phyloP scores from a whole-genome alignment of 2,329 filamentous ascomycete species.

The Ceratocystis variospora region DNA sequence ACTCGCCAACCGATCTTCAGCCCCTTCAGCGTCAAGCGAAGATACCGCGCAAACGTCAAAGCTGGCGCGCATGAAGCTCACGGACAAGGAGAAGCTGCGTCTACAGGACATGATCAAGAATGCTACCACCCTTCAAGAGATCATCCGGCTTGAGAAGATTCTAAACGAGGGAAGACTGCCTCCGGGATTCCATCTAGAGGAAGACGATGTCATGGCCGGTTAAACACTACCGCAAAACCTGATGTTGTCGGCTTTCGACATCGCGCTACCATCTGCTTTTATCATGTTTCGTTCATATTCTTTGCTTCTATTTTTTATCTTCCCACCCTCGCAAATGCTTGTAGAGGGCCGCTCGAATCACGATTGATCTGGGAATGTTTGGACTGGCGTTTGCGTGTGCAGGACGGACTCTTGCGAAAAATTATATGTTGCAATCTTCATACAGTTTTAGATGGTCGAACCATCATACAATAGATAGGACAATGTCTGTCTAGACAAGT shows the following conservation, averaged over 20 bases:
- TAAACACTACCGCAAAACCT: constrained; percentile 25
- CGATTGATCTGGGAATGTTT: constrained; percentile 4
- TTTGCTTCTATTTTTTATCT: constrained; percentile 8
- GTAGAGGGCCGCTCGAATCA: neutral
- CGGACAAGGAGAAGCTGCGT: constrained; percentile 72
- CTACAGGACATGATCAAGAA: constrained; percentile 79
- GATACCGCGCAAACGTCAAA: constrained; percentile 33
- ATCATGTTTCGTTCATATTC: constrained; percentile 5
- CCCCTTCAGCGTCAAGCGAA: constrained; percentile 34
- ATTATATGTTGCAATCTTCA: neutral
- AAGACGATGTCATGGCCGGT: constrained; percentile 46
- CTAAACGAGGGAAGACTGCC: constrained; percentile 80
- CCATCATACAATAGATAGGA: neutral
- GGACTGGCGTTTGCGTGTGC: constrained; percentile 7
- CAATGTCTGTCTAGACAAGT: neutral
- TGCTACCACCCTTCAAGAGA: constrained; percentile 80
- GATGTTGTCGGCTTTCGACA: neutral
- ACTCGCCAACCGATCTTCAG: constrained; percentile 68
- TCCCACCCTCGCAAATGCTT: neutral
- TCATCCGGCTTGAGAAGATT: constrained; percentile 80
- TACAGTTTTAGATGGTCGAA: neutral
- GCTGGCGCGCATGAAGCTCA: constrained; percentile 68
- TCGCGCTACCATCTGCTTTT: constrained; percentile 8
- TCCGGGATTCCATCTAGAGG: constrained; percentile 43
- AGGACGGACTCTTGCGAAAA: neutral